These are phyloP conservation scores for Ophiostoma angusticollis DNA, from an alignment of 2,329 filamentous ascomycete species.

Conservation along the genomic window DNA sequence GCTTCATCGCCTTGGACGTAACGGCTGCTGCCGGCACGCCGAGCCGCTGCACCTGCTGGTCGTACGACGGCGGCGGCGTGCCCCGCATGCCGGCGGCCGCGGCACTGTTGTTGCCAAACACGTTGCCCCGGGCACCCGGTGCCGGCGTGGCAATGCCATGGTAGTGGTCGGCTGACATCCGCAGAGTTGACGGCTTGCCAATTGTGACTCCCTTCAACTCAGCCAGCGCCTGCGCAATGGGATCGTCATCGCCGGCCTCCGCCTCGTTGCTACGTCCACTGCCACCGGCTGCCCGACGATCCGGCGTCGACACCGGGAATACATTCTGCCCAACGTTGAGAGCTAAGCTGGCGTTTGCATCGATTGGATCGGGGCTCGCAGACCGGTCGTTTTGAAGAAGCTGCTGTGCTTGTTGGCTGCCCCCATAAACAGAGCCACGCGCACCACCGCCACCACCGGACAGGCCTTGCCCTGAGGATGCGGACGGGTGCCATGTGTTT, in stretches of 20 bases:
- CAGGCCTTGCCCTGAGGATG: not conserved
- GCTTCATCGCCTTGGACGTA: slow-evolving; percentile 89
- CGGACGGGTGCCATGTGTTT: slow-evolving; percentile 45
- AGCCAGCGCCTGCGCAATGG: slow-evolving; percentile 82
- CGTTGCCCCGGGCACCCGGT: slow-evolving; percentile 32
- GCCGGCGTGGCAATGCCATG: slow-evolving; percentile 83
- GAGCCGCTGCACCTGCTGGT: slow-evolving; percentile 62
- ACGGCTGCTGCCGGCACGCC: slow-evolving; percentile 86
- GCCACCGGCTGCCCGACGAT: slow-evolving; percentile 21
- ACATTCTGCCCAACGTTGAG: slow-evolving; percentile 94
- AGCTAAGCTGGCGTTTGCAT: slow-evolving; percentile 83
- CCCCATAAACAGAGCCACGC: slow-evolving; percentile 7
- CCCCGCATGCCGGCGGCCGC: slow-evolving; percentile 49
- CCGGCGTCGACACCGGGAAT: slow-evolving; percentile 74
- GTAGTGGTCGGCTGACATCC: slow-evolving; percentile 93
- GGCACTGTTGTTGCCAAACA: slow-evolving; percentile 23
- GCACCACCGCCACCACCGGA: too few species aligned
- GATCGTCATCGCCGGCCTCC: slow-evolving; percentile 57
- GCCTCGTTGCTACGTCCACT: slow-evolving; percentile 40
- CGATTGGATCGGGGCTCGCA: slow-evolving; percentile 70
- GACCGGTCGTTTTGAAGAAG: slow-evolving; percentile 30
- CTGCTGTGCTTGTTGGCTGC: slow-evolving; percentile 4
- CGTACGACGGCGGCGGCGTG: slow-evolving; percentile 80
- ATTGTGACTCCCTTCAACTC: slow-evolving; percentile 75
- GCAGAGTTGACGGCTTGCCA: slow-evolving; percentile 62